Evolutionary conservation across 495 filamentous ascomycete genomes (phyloP).

Genomic region (Xylaria acuta): DNA sequence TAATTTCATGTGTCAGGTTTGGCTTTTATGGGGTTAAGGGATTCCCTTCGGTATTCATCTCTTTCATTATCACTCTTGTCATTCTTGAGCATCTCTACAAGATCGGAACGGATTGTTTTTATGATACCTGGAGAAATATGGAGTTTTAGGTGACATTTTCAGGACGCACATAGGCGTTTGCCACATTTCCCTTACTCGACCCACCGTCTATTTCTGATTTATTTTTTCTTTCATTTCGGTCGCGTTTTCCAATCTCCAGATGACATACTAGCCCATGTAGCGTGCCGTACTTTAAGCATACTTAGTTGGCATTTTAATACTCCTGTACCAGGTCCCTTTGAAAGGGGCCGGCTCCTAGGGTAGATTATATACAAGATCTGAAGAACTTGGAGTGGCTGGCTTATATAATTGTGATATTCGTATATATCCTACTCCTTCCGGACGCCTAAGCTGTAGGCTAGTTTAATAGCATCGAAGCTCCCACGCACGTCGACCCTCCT

Average conservation of each 20-base stretch:
- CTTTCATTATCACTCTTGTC: conserved; percentile 26
- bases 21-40: conserved; percentile 12
- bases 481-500: neutral
- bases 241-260: conserved; percentile 28
- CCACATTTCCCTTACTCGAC: conserved; percentile 30
- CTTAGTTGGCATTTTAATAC: conserved; percentile 34
- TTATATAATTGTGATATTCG: conserved; percentile 1
- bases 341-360: conserved; percentile 31
- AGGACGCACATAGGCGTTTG: conserved; percentile 27
- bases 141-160: conserved; percentile 34
- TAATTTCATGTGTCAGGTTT: neutral
- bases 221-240: conserved; percentile 26
- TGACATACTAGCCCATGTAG: conserved; percentile 39
- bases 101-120: conserved; percentile 31
- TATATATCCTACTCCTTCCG: neutral
- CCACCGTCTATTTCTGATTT: conserved; percentile 22
- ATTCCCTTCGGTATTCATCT: conserved; percentile 21
- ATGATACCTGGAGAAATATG: conserved; percentile 44
- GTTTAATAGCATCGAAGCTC: neutral
- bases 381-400: neutral
- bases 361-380: conserved; percentile 19
- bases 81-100: conserved; percentile 34
- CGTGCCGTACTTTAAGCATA: conserved; percentile 21
- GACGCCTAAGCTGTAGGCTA: neutral
- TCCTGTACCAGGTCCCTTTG: conserved; percentile 36